These are phyloP conservation scores for Picocystis sp. DNA, from an alignment of 163 green algal species.

Conservation along the genomic window DNA sequence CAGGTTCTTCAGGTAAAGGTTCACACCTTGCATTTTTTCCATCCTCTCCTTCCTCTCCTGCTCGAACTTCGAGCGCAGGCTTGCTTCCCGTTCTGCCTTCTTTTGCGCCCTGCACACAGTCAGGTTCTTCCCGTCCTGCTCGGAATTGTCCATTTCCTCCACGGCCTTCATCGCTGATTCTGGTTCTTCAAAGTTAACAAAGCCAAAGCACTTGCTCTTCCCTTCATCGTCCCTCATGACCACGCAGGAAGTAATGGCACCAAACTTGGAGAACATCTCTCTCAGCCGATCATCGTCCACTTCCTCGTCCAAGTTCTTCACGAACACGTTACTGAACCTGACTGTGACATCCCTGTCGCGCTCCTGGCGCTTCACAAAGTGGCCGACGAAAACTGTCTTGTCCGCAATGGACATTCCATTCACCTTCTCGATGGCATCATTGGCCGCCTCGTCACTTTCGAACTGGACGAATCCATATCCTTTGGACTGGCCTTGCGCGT, in stretches of 20 bases:
- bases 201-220: conserved; percentile 82
- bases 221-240: conserved; percentile 40
- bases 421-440: conserved; percentile 68
- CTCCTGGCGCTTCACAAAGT: conserved; percentile 75
- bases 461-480: conserved; percentile 73
- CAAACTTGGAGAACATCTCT: conserved; percentile 48
- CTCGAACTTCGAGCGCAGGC: conserved; percentile 45
- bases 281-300: conserved; percentile 46
- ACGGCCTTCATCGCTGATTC: conserved; percentile 38
- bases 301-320: conserved; percentile 70
- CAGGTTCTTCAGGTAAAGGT: conserved; percentile 98
- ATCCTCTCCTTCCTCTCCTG: conserved; percentile 56
- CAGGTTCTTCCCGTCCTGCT: conserved; percentile 42
- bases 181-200: conserved; percentile 81
- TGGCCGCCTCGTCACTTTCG: conserved; percentile 45
- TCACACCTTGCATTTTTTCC: conserved; percentile 71
- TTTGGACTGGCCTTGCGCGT: conserved; percentile 41
- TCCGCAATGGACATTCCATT: conserved; percentile 89
- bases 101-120: conserved; percentile 78
- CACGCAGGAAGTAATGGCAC: conserved; percentile 37
- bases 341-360: conserved; percentile 22
- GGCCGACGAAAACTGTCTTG: conserved; percentile 85
- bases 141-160: conserved; percentile 44
- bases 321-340: conserved; percentile 79
- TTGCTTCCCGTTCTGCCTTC: conserved; percentile 79